Evolutionary conservation across 2,329 filamentous ascomycete species (phyloP), one percentile per base, ranked within the genome.

Genomic region (Davidsoniella eucalypti): DNA sequence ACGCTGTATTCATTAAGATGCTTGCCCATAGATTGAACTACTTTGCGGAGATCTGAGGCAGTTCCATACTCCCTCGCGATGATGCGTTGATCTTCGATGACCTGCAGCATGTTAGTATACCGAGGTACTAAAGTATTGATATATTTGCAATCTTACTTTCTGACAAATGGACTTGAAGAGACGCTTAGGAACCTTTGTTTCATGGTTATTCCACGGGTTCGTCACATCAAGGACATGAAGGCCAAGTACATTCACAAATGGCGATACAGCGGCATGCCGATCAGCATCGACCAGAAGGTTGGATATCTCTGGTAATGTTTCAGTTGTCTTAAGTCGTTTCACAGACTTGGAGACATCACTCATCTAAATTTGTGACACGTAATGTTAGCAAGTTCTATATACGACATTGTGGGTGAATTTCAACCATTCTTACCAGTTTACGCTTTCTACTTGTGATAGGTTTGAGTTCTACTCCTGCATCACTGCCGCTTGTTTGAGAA

Each of bases 1-100:
- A 61, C 63, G 45, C 68, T 62, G 48, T 70, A 65, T 16, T 69
- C 69, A 26, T 69, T 65, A 14, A 71, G 58, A 45, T 72, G 67
- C 17, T 57, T 59, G 50, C 75, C 67, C 0, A 75, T 63, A 2
- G 60, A 61, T 33, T 65, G 58, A 29, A 73, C 68, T 1, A 69
- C 61, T 14, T 63, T 60, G 29, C 67, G 65, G 33, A 69, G 65
- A 42, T 51, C 52, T 10, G 52, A 52, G 2, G 46, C 45, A 44
- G 57, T 52, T 5, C 65, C 61, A 4, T 59, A 54, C 3, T 68
- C 60, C 7, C 59, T 56, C 10, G 56, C 57, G 54, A 71, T 69
- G 2, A 71, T 67, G 3, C 66, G 63, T 33, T 62, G 61, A 21
- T 66, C 64, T 26, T 65, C 56, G 49, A 66, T 56, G 52, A 56